phyloP scores from a whole-genome alignment of 2,329 filamentous ascomycete species.

The Pestalotiopsis sp. region DNA sequence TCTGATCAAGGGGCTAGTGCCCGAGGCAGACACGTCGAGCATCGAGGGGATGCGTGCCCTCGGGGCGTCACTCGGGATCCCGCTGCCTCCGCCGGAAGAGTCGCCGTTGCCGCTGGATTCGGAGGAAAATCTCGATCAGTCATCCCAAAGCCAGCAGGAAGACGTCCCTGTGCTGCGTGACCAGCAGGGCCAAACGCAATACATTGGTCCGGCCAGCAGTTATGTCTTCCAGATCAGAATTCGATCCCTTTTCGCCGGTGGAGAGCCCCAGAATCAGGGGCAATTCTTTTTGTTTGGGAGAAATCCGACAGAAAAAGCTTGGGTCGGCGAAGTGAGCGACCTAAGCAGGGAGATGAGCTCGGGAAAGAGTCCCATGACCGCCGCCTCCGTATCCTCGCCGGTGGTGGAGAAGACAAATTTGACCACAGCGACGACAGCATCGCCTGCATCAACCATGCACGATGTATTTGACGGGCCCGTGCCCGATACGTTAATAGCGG shows the following conservation, averaged over 20 bases:
- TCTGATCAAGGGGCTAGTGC: conserved; percentile 45
- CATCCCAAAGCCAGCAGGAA: conserved; percentile 20
- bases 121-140: conserved; percentile 19
- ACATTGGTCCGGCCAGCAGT: conserved; percentile 44
- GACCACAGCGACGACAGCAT: conserved; percentile 13
- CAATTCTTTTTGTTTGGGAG: conserved; percentile 42
- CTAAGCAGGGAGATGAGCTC: conserved; percentile 5
- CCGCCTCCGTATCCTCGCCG: conserved; percentile 4
- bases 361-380: conserved; percentile 7
- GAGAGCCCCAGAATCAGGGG: conserved; percentile 27
- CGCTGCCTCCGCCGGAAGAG: conserved; percentile 32
- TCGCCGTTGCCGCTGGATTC: conserved; percentile 15
- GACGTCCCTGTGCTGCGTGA: conserved; percentile 41
- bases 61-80: conserved; percentile 39
- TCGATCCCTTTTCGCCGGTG: conserved; percentile 36
- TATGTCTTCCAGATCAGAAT: conserved; percentile 44
- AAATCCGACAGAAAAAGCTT: conserved; percentile 36
- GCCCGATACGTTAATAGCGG: conserved; percentile 37
- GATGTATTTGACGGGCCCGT: conserved; percentile 26
- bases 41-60: conserved; percentile 42
- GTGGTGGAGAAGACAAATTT: neutral
- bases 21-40: conserved; percentile 43
- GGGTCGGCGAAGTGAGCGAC: conserved; percentile 12
- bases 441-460: conserved; percentile 24
- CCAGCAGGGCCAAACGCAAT: conserved; percentile 46